phyloP scores from a whole-genome alignment of 2,329 filamentous ascomycete species.

The Botrytis pseudocinerea region DNA sequence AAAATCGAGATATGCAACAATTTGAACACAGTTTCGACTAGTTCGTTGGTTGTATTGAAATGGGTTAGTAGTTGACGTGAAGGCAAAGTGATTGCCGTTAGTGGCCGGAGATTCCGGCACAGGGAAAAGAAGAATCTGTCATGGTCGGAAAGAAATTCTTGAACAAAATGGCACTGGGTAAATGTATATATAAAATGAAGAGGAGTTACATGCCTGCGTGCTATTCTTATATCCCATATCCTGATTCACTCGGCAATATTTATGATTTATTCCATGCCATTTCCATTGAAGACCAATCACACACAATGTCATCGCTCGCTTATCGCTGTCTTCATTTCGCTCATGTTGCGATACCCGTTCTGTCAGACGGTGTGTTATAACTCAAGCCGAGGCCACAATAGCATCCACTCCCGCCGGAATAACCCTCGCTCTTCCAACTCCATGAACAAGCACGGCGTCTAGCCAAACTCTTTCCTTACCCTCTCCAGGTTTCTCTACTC shows the following conservation, averaged over 20 bases:
- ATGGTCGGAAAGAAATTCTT: not conserved
- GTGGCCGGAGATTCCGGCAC: not conserved
- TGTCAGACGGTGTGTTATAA: not conserved
- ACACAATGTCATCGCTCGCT: not conserved
- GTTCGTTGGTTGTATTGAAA: not conserved
- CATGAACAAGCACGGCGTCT: conserved; percentile 33
- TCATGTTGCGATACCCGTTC: not conserved
- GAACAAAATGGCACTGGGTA: conserved; percentile 7
- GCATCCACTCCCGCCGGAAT: not conserved
- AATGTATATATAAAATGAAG: conserved; percentile 5
- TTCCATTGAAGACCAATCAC: not conserved
- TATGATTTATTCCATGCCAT: not conserved
- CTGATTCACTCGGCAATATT: not conserved
- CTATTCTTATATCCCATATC: not conserved
- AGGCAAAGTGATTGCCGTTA: not conserved
- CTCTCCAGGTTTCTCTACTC: conserved; percentile 49
- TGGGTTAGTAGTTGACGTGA: conserved; percentile 15
- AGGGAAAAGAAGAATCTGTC: not conserved
- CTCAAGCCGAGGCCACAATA: not conserved
- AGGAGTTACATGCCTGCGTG: conserved; percentile 8
- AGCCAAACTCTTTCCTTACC: conserved; percentile 32
- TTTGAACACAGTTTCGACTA: not conserved
- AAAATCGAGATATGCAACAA: not conserved
- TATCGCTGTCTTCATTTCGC: not conserved
- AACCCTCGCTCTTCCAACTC: conserved; percentile 18